Evolutionary conservation across 1,284 basidiomycete species (phyloP).

Genomic region (Heterobasidion parviporum): DNA sequence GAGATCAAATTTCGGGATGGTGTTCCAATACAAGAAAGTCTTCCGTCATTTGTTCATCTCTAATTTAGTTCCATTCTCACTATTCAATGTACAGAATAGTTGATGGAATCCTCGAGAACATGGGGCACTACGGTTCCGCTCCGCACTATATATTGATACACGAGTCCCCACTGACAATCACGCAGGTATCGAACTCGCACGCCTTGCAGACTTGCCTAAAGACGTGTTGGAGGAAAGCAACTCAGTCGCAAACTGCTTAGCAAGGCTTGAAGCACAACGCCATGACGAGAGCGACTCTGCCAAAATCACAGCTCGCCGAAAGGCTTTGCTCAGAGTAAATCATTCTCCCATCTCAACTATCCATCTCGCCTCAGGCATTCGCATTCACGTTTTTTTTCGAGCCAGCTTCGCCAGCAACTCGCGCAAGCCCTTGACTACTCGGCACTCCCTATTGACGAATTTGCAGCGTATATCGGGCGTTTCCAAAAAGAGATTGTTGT

Average conservation of each 20-base stretch:
- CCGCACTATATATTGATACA: background rate
- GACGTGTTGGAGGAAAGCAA: constrained; percentile 57
- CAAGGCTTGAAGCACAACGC: constrained; percentile 48
- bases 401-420: constrained; percentile 10
- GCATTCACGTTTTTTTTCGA: constrained; percentile 3
- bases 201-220: constrained; percentile 71
- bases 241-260: constrained; percentile 53
- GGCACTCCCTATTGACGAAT: constrained; percentile 56
- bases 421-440: constrained; percentile 63
- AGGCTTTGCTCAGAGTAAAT: constrained; percentile 56
- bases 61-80: too few species aligned
- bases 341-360: background rate
- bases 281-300: constrained; percentile 53
- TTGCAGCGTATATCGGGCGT: constrained; percentile 52
- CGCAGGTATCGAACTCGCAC: constrained; percentile 76
- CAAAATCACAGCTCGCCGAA: constrained; percentile 52
- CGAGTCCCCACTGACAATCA: background rate
- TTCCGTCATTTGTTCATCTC: background rate
- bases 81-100: constrained; percentile 38
- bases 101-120: constrained; percentile 52
- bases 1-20: constrained; percentile 52
- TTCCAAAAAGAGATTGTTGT: constrained; percentile 63
- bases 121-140: constrained; percentile 55
- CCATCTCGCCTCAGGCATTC: background rate
- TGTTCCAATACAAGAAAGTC: constrained; percentile 73